Percentiles rank a stretch among this genome's conserved stretches.
Evolutionary conservation across 108 stramenopile genomes (phyloP).

Genomic region (Cyclotella choctawhatcheeana): DNA sequence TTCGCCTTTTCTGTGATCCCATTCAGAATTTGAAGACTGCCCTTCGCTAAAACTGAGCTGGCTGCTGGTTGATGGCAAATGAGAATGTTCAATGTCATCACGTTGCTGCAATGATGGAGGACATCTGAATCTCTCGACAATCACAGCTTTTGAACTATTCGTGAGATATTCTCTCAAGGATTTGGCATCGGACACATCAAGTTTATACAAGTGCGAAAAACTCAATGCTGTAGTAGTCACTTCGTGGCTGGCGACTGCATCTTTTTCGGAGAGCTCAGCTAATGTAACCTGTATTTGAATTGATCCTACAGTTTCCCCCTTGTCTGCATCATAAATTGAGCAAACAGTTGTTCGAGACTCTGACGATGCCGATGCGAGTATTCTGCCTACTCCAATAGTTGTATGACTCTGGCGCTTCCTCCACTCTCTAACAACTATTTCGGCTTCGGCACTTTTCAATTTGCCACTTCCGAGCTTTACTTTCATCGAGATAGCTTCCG

Average conservation of each 20-base stretch:
- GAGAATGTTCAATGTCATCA: slow-evolving; percentile 13
- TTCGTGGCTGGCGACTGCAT: slow-evolving; percentile 32
- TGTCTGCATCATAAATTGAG: slow-evolving; percentile 28
- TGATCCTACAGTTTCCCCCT: slow-evolving; percentile 40
- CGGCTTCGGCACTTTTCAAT: slow-evolving; percentile 12
- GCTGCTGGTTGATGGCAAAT: not conserved
- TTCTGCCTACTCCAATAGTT: slow-evolving; percentile 21
- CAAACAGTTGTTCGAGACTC: slow-evolving; percentile 1
- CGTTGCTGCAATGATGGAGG: slow-evolving; percentile 5
- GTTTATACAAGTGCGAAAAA: slow-evolving; percentile 53
- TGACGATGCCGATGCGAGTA: slow-evolving; percentile 20
- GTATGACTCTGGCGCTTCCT: slow-evolving; percentile 29
- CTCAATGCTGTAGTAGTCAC: slow-evolving; percentile 33
- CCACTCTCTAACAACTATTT: slow-evolving; percentile 44
- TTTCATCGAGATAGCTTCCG: slow-evolving; percentile 38
- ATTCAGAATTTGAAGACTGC: not conserved
- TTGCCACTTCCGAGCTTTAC: slow-evolving; percentile 25
- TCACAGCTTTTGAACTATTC: no score
- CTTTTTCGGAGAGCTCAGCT: slow-evolving; percentile 15
- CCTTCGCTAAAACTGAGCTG: not conserved
- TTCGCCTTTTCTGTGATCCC: not conserved
- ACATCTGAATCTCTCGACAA: slow-evolving; percentile 21
- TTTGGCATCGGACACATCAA: slow-evolving; percentile 15
- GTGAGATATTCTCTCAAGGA: slow-evolving; percentile 17
- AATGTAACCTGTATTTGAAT: slow-evolving; percentile 23